Evolutionary conservation across 2,329 filamentous ascomycete genomes (phyloP).

Genomic region (Coniella lustricola): DNA sequence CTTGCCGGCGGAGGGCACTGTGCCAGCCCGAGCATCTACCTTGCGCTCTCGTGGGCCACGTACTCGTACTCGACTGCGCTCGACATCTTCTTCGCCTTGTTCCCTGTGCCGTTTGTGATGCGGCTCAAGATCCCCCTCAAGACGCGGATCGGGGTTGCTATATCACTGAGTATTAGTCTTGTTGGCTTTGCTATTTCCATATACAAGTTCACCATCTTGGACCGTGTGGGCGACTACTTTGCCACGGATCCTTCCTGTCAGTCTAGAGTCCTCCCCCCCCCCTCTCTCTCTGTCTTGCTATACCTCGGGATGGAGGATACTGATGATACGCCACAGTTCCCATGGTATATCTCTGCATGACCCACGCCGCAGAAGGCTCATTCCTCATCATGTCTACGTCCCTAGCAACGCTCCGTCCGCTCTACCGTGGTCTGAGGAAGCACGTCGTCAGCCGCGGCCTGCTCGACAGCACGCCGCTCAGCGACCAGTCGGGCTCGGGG

Average conservation of each 20-base stretch:
- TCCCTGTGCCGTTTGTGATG: constrained; percentile 27
- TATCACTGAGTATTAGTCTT: constrained; percentile 21
- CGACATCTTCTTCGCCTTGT: constrained; percentile 26
- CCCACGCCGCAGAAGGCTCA: constrained; percentile 19
- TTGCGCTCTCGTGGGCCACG: constrained; percentile 23
- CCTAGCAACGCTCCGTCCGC: constrained; percentile 12
- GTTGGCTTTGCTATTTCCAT: constrained; percentile 24
- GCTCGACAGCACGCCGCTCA: not conserved
- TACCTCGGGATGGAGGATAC: too few species aligned
- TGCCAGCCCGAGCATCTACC: constrained; percentile 19
- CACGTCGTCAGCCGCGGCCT: not conserved
- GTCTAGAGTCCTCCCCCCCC: not conserved
- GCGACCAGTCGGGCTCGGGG: not conserved
- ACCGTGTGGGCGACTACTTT: constrained; percentile 19
- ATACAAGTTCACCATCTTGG: constrained; percentile 24
- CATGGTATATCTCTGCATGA: constrained; percentile 23
- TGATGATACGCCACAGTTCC: too few species aligned
- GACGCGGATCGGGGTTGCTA: constrained; percentile 20
- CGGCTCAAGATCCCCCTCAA: constrained; percentile 25
- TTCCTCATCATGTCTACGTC: constrained; percentile 13
- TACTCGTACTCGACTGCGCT: constrained; percentile 26
- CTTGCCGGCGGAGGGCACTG: constrained; percentile 17
- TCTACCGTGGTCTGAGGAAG: constrained; percentile 8
- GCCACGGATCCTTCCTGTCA: constrained; percentile 24
- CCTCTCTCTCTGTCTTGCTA: constrained; percentile 14